phyloP scores from a whole-genome alignment of 2,329 filamentous ascomycete genomes.

The Rutstroemia sydowiana region DNA sequence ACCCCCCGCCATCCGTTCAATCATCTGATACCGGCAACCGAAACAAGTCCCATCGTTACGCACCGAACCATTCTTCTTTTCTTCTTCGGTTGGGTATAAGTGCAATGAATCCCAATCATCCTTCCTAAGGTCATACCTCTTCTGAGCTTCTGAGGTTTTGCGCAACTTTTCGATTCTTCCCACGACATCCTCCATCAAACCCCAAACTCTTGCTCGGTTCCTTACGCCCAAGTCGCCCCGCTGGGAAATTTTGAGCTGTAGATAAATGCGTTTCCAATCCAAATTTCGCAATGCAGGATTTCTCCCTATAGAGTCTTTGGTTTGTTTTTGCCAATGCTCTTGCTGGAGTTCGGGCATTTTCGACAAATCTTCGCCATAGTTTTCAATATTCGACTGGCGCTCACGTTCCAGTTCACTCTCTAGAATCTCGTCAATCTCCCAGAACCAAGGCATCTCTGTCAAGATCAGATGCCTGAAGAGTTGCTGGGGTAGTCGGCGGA shows the following conservation, averaged over 20 bases:
- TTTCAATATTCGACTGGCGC: not conserved
- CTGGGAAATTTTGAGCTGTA: conserved; percentile 5
- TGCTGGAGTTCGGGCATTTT: too few relatives aligned
- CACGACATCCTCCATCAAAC: conserved; percentile 4
- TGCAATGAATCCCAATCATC: not conserved
- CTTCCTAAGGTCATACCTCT: not conserved
- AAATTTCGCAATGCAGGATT: too few relatives aligned
- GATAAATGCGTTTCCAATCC: conserved; percentile 9
- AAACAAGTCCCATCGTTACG: not conserved
- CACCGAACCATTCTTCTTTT: not conserved
- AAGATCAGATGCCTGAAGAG: conserved; percentile 6
- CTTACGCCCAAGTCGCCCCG: conserved; percentile 4
- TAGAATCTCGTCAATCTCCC: conserved; percentile 10
- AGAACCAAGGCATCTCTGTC: conserved; percentile 12
- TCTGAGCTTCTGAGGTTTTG: not conserved
- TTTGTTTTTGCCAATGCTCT: too few relatives aligned
- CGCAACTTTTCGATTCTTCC: conserved; percentile 9
- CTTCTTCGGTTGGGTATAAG: not conserved
- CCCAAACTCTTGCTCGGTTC: conserved; percentile 9
- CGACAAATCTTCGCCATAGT: conserved; percentile 4
- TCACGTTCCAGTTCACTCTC: not conserved
- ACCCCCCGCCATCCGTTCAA: not conserved
- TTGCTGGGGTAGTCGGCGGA: conserved; percentile 5
- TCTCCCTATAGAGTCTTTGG: not conserved
- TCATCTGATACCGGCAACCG: not conserved